These are phyloP conservation scores for Prorocentrum cordatum DNA, from an alignment of 169 alveolate genomes.

Conservation along the genomic window DNA sequence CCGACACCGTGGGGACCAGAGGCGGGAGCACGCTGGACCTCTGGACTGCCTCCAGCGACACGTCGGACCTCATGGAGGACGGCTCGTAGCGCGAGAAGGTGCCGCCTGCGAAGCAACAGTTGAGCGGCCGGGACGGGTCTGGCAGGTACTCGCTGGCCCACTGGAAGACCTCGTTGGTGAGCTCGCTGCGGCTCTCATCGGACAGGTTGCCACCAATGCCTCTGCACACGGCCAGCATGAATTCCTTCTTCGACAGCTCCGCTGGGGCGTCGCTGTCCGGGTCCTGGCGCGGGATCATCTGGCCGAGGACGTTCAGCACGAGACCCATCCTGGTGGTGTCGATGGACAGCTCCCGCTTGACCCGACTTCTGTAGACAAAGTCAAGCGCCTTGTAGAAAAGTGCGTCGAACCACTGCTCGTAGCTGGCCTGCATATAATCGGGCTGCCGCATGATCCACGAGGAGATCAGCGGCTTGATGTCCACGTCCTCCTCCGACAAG, in stretches of 20 bases:
- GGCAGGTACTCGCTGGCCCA: slow-evolving; percentile 80
- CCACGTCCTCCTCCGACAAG: slow-evolving; percentile 87
- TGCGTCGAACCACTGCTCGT: slow-evolving; percentile 81
- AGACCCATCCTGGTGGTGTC: slow-evolving; percentile 86
- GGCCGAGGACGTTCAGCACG: slow-evolving; percentile 79
- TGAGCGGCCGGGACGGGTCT: slow-evolving; percentile 76
- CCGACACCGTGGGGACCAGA: slow-evolving; percentile 43
- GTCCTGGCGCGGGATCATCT: slow-evolving; percentile 31
- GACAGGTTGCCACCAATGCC: slow-evolving; percentile 84
- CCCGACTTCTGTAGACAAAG: slow-evolving; percentile 3
- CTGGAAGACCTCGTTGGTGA: slow-evolving; percentile 78
- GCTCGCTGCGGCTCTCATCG: slow-evolving; percentile 73
- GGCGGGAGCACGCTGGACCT: slow-evolving; percentile 29
- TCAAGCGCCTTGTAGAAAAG: slow-evolving; percentile 75
- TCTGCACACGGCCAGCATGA: slow-evolving; percentile 78
- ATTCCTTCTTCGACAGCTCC: slow-evolving; percentile 75
- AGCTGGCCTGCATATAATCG: slow-evolving; percentile 75
- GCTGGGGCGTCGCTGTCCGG: background rate
- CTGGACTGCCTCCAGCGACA: slow-evolving; percentile 38
- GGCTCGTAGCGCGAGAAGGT: slow-evolving; percentile 1
- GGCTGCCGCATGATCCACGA: slow-evolving; percentile 82
- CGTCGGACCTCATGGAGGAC: background rate
- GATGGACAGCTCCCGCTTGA: slow-evolving; percentile 72
- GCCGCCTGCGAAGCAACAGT: background rate
- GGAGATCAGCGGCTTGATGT: slow-evolving; percentile 78